phyloP scores from a whole-genome alignment of 345 rosid genomes.

The Arabidopsis arenosa region DNA sequence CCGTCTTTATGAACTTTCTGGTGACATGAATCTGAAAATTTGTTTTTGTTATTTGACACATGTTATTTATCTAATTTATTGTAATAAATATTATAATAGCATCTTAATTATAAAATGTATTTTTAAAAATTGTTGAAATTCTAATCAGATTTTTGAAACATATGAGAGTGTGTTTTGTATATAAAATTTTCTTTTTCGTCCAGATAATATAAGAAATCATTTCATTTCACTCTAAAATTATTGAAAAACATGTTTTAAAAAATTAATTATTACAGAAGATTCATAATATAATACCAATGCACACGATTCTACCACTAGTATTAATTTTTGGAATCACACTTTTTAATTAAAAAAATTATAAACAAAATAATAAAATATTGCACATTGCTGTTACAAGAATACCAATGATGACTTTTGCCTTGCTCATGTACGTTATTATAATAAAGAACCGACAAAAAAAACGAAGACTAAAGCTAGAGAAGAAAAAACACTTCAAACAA shows the following conservation, averaged over 20 bases:
- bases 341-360: neutral
- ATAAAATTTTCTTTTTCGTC: neutral
- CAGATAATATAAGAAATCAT: neutral
- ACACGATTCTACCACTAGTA: constrained; percentile 39
- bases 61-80: neutral
- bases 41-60: neutral
- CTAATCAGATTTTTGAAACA: neutral
- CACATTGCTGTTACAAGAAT: constrained; percentile 27
- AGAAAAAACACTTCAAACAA: neutral
- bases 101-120: neutral
- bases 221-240: neutral
- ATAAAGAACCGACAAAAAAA: constrained; percentile 44
- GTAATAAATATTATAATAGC: neutral
- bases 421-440: constrained; percentile 34
- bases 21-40: constrained; percentile 6
- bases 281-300: constrained; percentile 29
- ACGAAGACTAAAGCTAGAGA: constrained; percentile 12
- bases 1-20: constrained; percentile 7
- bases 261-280: neutral
- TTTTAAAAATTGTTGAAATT: neutral
- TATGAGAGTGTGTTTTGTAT: neutral
- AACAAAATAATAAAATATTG: constrained; percentile 4
- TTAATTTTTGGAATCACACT: neutral
- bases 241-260: too few species aligned
- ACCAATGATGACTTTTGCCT: constrained; percentile 33